phyloP scores from a whole-genome alignment of 345 rosid genomes.

The Draba incana region DNA sequence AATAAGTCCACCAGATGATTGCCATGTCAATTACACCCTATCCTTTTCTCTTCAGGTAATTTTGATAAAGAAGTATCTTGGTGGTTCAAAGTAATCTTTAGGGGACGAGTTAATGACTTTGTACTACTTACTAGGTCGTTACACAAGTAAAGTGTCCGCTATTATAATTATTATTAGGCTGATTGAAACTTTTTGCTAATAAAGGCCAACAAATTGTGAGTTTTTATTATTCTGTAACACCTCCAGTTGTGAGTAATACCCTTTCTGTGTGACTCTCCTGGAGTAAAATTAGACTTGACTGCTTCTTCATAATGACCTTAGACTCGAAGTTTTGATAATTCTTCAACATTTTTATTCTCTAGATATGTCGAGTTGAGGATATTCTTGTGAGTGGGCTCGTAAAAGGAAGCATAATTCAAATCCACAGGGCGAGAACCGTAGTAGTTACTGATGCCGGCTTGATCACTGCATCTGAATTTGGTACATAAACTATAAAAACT shows the following conservation, averaged over 20 bases:
- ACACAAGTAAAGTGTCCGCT: slow-evolving; percentile 16
- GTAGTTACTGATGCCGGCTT: slow-evolving; percentile 67
- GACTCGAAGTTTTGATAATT: background rate
- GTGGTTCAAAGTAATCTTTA: slow-evolving; percentile 23
- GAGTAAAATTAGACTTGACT: background rate
- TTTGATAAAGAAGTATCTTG: slow-evolving; percentile 31
- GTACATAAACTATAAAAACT: slow-evolving; percentile 45
- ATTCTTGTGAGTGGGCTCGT: slow-evolving; percentile 83
- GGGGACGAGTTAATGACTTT: slow-evolving; percentile 12
- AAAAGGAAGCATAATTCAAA: slow-evolving; percentile 90
- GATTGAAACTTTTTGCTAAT: slow-evolving; percentile 15
- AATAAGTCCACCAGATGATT: slow-evolving; percentile 96
- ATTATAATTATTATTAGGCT: slow-evolving; percentile 1
- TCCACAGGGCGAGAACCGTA: slow-evolving; percentile 88
- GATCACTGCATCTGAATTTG: slow-evolving; percentile 86
- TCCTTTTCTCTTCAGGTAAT: slow-evolving; percentile 92
- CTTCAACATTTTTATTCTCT: slow-evolving; percentile 28
- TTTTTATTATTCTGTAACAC: background rate
- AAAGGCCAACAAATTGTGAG: slow-evolving; percentile 21
- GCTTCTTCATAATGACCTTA: slow-evolving; percentile 22
- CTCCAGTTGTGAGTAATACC: slow-evolving; percentile 12
- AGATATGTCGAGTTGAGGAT: slow-evolving; percentile 98
- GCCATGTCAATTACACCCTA: slow-evolving; percentile 93
- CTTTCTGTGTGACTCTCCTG: slow-evolving; percentile 17
- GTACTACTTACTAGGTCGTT: background rate